Conservation (phyloP, 2,329 filamentous ascomycete genomes). For the Juglanconis oblonga region DNA sequence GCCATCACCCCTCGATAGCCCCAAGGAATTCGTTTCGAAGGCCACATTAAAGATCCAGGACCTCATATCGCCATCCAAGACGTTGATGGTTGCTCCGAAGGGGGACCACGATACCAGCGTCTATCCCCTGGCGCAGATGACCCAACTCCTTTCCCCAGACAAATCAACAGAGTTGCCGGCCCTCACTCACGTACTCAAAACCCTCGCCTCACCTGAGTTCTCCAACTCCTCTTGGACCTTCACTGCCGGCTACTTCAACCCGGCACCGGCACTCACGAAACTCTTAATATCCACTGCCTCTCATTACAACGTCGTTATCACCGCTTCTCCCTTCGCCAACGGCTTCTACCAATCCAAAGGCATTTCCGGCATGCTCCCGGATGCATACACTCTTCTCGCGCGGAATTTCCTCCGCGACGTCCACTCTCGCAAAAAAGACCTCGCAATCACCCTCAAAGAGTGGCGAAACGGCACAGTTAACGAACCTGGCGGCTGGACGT, state of each 20-base stretch:
- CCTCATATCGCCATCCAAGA: conserved; percentile 57
- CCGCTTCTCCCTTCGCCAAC: conserved; percentile 89
- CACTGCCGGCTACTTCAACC: conserved; percentile 98
- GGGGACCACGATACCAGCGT: conserved; percentile 62
- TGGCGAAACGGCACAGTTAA: conserved; percentile 83
- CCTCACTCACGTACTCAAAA: conserved; percentile 69
- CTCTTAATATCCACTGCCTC: conserved; percentile 74
- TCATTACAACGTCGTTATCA: conserved; percentile 75
- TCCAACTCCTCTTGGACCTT: conserved; percentile 83
- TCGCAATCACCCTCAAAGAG: conserved; percentile 73
- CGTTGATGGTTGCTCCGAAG: conserved; percentile 17
- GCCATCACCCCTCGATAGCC: conserved; percentile 70
- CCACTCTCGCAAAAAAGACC: conserved; percentile 42
- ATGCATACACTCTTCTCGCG: conserved; percentile 87
- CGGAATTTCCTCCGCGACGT: conserved; percentile 71
- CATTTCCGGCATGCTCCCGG: conserved; percentile 84
- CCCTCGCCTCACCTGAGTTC: conserved; percentile 62
- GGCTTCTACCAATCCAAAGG: conserved; percentile 90
- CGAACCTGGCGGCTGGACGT: conserved; percentile 86
- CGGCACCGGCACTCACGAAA: conserved; percentile 76
- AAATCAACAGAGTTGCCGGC: conserved; percentile 86
- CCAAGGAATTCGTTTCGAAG: conserved; percentile 64
- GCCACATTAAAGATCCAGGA: conserved; percentile 66
- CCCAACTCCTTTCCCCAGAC: conserved; percentile 75
- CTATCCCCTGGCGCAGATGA: conserved; percentile 85